A percentile compares a stretch with the other conserved stretches of the same genome.
Evolutionary conservation across 768 basidiomycete species (phyloP).

Genomic region (Tylopilus plumbeoviolaceoides): DNA sequence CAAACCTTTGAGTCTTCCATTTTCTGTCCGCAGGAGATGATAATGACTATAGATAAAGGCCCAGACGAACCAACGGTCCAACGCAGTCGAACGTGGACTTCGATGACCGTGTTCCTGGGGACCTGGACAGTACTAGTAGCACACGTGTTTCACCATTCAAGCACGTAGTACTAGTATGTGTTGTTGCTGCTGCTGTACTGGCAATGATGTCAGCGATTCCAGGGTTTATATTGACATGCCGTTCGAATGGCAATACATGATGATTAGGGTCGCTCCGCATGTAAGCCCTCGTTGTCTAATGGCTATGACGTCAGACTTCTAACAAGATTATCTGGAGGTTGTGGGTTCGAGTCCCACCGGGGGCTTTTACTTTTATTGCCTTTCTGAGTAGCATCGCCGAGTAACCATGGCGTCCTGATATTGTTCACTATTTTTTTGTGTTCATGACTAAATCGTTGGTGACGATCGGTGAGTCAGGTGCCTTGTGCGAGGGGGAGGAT

Average conservation of each 20-base stretch:
- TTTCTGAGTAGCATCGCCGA: neutral
- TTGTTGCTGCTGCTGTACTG: neutral
- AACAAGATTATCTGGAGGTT: conserved; percentile 80
- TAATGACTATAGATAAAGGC: neutral
- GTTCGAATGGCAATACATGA: neutral
- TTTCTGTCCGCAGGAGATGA: neutral
- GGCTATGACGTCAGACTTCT: conserved; percentile 92
- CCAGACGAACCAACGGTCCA: neutral
- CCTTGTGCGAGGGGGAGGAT: neutral
- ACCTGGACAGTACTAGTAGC: no score
- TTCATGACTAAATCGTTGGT: no score
- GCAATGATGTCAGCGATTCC: neutral
- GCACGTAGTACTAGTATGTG: no score
- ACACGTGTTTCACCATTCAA: no score
- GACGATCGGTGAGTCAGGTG: neutral
- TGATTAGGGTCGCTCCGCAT: neutral
- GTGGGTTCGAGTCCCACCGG: conserved; percentile 85
- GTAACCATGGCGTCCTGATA: neutral
- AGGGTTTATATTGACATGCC: neutral
- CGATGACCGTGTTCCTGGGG: neutral
- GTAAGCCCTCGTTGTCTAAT: conserved; percentile 79
- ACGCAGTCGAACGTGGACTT: neutral
- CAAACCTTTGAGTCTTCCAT: no score
- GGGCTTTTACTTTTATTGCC: conserved; percentile 42
- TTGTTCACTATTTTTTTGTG: neutral